These are phyloP conservation scores for Neofusicoccum kwambonambiense DNA, from an alignment of 2,329 filamentous ascomycete species.

Conservation along the genomic window DNA sequence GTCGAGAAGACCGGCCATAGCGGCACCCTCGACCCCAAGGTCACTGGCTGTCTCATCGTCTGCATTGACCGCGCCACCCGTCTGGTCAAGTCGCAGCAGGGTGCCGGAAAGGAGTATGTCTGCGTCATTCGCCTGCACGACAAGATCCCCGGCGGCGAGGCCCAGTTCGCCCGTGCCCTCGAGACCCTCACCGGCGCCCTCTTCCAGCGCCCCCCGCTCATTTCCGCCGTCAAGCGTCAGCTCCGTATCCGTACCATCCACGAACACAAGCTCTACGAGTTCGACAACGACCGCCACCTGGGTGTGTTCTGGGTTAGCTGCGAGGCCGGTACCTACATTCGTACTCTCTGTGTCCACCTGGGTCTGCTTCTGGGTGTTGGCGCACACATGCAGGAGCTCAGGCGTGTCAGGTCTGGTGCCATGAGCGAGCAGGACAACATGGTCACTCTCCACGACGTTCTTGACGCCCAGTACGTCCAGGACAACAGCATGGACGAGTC, in stretches of 20 bases:
- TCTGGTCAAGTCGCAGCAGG: conserved; percentile 97
- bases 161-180: conserved; percentile 87
- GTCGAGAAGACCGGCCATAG: conserved; percentile 98
- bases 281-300: conserved; percentile 96
- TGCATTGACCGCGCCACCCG: conserved; percentile 96
- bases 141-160: conserved; percentile 88
- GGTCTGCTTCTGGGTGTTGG: conserved; percentile 77
- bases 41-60: conserved; percentile 92
- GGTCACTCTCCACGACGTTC: conserved; percentile 90
- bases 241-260: conserved; percentile 97
- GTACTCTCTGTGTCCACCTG: conserved; percentile 94
- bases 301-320: conserved; percentile 99
- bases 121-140: conserved; percentile 94
- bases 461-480: conserved; percentile 93
- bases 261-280: conserved; percentile 92
- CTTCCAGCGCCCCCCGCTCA: conserved; percentile 94
- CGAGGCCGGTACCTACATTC: conserved; percentile 97
- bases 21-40: conserved; percentile 96
- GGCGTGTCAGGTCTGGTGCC: conserved; percentile 88
- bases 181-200: conserved; percentile 95
- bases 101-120: conserved; percentile 98
- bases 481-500: conserved; percentile 96
- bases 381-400: conserved; percentile 97
- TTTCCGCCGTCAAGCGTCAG: conserved; percentile 98
- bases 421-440: conserved; percentile 89